A percentile compares a stretch with the other conserved stretches of the same genome.
Evolutionary conservation across 306 rosid species (phyloP).

Genomic region (Fragaria ananassa): DNA sequence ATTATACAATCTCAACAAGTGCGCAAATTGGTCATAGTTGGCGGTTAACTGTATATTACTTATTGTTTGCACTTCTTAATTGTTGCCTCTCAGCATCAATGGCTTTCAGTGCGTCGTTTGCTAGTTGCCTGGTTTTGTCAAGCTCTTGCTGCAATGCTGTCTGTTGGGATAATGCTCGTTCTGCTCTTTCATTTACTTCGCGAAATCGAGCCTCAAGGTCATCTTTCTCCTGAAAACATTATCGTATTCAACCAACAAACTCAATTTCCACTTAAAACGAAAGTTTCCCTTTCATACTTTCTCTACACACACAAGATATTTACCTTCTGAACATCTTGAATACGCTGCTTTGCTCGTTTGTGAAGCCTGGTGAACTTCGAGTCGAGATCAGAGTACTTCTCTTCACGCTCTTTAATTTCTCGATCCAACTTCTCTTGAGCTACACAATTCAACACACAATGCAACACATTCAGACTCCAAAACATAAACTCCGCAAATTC

Average conservation of each 20-base stretch:
- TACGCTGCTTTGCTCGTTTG: conserved; percentile 96
- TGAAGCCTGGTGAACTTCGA: conserved; percentile 86
- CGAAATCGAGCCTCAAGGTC: conserved; percentile 70
- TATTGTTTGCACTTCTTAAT: conserved; percentile 88
- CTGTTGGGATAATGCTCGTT: conserved; percentile 75
- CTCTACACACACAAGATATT: background rate
- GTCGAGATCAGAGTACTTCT: conserved; percentile 90
- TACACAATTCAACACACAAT: conserved; percentile 35
- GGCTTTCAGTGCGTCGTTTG: conserved; percentile 92
- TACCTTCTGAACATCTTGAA: conserved; percentile 97
- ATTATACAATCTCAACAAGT: conserved; percentile 18
- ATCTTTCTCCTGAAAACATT: conserved; percentile 79
- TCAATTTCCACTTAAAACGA: conserved; percentile 25
- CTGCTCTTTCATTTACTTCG: conserved; percentile 71
- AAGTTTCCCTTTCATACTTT: background rate
- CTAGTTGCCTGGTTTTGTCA: conserved; percentile 96
- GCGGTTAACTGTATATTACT: conserved; percentile 42
- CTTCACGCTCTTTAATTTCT: conserved; percentile 87
- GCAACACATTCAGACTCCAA: conserved; percentile 31
- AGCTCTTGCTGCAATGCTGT: conserved; percentile 79
- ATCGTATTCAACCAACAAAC: conserved; percentile 32
- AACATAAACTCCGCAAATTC: background rate
- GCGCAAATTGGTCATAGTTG: conserved; percentile 17
- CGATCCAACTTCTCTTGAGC: conserved; percentile 74
- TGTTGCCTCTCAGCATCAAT: conserved; percentile 96